Percentiles rank a stretch among this genome's conserved stretches.
phyloP scores from a whole-genome alignment of 163 green algal species.

The Chloroidium sp. region DNA sequence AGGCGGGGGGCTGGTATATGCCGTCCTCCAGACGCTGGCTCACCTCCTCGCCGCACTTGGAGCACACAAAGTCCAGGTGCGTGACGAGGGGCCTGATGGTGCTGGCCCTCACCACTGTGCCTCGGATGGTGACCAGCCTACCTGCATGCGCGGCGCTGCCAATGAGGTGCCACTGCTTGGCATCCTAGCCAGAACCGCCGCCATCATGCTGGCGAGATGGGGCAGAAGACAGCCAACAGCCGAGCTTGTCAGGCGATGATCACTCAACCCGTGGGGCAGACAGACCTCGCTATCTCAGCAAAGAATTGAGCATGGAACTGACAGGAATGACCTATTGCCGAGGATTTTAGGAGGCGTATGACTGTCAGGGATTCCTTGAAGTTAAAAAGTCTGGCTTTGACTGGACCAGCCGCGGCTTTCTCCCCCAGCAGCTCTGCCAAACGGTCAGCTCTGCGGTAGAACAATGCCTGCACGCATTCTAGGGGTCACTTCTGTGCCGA shows the following conservation, averaged over 20 bases:
- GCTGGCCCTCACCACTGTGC: conserved; percentile 66
- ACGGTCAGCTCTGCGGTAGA: no score
- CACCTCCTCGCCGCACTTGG: conserved; percentile 51
- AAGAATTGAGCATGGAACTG: conserved; percentile 7
- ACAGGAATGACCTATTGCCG: no score
- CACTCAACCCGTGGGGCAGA: conserved; percentile 4
- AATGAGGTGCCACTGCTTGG: neutral
- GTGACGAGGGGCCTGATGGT: conserved; percentile 55
- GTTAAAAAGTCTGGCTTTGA: no score
- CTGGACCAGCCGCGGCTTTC: no score
- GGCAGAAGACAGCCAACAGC: conserved; percentile 2
- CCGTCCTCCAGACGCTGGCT: conserved; percentile 45
- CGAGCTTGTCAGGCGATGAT: conserved; percentile 5
- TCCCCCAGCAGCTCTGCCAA: no score
- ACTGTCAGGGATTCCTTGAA: no score
- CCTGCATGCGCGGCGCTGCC: conserved; percentile 27
- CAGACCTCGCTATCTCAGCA: conserved; percentile 36
- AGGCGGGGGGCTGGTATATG: conserved; percentile 39
- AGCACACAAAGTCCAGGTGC: conserved; percentile 72
- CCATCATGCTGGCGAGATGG: conserved; percentile 38
- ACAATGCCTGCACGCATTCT: no score
- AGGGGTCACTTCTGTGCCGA: no score
- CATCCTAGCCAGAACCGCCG: neutral
- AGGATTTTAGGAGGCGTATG: no score
- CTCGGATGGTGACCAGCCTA: conserved; percentile 62